Evolutionary conservation across 1,284 basidiomycete species (phyloP), one percentile per base, ranked within the genome.

Genomic region (Ceratobasidium sp.): DNA sequence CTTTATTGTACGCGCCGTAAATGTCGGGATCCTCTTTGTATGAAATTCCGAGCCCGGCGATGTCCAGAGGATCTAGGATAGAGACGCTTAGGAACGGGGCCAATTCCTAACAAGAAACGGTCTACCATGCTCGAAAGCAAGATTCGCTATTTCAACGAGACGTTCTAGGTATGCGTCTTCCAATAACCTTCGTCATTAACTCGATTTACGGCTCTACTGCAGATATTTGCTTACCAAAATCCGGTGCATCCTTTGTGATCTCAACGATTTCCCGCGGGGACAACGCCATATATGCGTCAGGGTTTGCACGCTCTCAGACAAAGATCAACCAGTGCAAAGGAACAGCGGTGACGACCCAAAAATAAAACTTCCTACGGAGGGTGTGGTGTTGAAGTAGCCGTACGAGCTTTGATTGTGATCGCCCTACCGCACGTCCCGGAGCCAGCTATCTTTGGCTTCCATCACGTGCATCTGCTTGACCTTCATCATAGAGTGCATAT

Each of bases 71-170:
- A 35, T 73, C 70, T 60, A 33, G 14, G 7, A n/a, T 38, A 20
- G 20, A 18, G 30, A 23, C 27, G 33, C 41, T 35, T 30, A 27
- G 7, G 35, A 60, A n/a, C 54, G 18, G 54, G 16, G 20, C n/a
- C 38, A 14, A 16, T 35, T 27, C 20, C 35, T 4, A 50, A n/a
- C 38, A n/a, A 33, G 48, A 27, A 20, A 44, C 14, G n/a, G 3
- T 20, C 4, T 69, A 69, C 66, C 52, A 73, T 48, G 38, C 30
- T 48, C 35, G 46, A 73, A 73, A 60, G 70, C 55, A n/a, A 73
- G 23, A 41, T 54, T 62, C 8, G 44, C 10, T 46, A 50, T 48
- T 18, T 62, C 44, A 33, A 33, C 59, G 23, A 73, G 55, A 48
- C 55, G 54, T 1, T 60, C 55, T 18, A 73, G n/a, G 44, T 48